Percentiles rank a stretch among this genome's conserved stretches.
These are phyloP conservation scores for Tolypocladium ovalisporum DNA, from an alignment of 2,329 filamentous ascomycete genomes.

Conservation along the genomic window DNA sequence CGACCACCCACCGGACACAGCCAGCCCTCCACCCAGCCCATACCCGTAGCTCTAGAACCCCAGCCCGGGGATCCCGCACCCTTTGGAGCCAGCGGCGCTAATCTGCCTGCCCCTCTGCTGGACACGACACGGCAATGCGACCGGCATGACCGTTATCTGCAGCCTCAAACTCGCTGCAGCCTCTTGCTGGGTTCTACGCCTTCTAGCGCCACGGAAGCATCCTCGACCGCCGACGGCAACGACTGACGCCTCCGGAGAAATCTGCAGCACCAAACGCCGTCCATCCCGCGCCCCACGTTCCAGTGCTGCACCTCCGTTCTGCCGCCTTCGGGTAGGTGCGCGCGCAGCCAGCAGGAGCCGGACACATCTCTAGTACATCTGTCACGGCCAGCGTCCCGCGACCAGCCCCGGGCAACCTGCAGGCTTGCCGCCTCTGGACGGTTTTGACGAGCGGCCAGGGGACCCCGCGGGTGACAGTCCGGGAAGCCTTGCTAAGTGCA, in stretches of 20 bases:
- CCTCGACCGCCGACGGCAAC: background rate
- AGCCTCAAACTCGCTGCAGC: background rate
- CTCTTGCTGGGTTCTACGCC: background rate
- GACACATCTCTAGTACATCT: background rate
- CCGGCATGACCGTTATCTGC: background rate
- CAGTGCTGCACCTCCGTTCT: background rate
- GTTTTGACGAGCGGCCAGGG: too few species aligned
- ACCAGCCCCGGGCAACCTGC: background rate
- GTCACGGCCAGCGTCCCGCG: background rate
- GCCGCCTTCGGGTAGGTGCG: background rate
- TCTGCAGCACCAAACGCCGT: background rate
- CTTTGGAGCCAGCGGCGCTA: conserved; percentile 2
- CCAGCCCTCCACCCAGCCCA: background rate
- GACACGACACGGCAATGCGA: background rate
- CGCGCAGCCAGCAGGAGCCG: background rate
- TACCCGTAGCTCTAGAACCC: background rate
- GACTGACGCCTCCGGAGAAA: background rate
- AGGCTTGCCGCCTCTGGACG: background rate
- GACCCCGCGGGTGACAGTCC: too few species aligned
- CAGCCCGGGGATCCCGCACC: conserved; percentile 4
- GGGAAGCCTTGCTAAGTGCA: too few species aligned
- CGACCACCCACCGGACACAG: background rate
- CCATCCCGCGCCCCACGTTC: background rate
- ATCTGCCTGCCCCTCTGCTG: background rate
- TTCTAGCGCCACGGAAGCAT: background rate